Evolutionary conservation across 148 eudicot species (phyloP), one percentile per base, ranked within the genome.

Genomic region (Persicaria tinctoria): DNA sequence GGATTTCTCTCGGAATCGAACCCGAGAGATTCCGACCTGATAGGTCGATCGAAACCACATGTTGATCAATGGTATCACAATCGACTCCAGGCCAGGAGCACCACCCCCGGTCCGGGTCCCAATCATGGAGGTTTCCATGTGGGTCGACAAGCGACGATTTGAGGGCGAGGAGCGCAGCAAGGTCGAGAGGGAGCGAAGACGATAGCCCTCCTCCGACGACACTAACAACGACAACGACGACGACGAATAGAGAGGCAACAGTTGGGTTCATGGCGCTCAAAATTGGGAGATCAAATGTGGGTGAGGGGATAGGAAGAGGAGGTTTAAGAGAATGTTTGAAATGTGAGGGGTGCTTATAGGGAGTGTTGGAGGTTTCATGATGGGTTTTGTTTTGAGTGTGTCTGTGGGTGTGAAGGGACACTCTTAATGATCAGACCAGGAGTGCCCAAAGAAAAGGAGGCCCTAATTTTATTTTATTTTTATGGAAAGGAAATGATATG

Each of bases 41-140:
- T 77, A 95, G 83, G 79, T 95, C 91, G n/a, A 95, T 78, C 1
- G 82, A 74, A 4, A 75, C 83, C 68, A 95, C 79, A 12, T 76
- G 81, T 51, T 51, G 73, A 13, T 83, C 73, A 2, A 69, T 45
- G 8, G 8, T 79, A 74, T 82, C 84, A 68, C 99, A 95, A 72
- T 79, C 79, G 72, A 95, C 72, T 2, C 99, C 97, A 16, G 92
- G 82, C 99, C 99, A 95, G 3, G 86, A 75, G 64, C 99, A 95
- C 96, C 87, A 84, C 20, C 54, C 55, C n/a, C 78, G 53, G 46
- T 85, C 20, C 5, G 86, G 83, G 72, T 84, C 83, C 99, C 97
- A 92, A 62, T 84, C 86, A 62, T 82, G 78, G 51, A 95, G 83
- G 51, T 86, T 70, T 56, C 86, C 77, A 20, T 49, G 80, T 20